phyloP scores from a whole-genome alignment of 2,329 filamentous ascomycete species.

The Apiospora phragmitis region DNA sequence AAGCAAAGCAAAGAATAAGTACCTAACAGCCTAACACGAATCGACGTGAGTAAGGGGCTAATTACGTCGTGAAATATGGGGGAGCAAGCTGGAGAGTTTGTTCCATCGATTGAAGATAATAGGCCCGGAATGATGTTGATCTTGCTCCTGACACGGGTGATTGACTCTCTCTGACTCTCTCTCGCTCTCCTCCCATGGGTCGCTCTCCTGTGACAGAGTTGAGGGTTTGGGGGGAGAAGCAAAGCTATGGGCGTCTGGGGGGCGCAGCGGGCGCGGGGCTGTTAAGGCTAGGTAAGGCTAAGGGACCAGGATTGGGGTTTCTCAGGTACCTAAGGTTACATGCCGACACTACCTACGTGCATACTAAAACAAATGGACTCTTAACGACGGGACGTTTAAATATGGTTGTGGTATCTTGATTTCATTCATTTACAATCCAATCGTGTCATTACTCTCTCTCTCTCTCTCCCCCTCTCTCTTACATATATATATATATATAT shows the following conservation, averaged over 20 bases:
- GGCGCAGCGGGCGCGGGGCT: background rate
- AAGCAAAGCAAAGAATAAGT: background rate
- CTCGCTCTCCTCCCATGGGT: background rate
- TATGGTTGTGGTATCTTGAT: too few species aligned
- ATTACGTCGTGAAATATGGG: background rate
- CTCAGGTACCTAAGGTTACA: too few species aligned
- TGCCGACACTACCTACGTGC: too few species aligned
- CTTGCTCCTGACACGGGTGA: background rate
- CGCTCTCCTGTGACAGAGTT: background rate
- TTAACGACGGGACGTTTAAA: too few species aligned
- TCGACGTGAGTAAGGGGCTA: background rate
- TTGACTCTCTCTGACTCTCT: background rate
- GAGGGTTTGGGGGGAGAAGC: background rate
- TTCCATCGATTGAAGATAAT: background rate
- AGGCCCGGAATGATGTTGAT: background rate
- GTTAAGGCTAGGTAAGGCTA: background rate
- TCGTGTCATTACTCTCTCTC: too few species aligned
- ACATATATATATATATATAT: too few species aligned
- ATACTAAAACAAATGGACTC: too few species aligned
- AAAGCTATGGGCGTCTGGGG: background rate
- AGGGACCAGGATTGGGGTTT: background rate
- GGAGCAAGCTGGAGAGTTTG: background rate
- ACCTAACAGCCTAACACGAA: too few species aligned
- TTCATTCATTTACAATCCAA: too few species aligned
- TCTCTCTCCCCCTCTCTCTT: background rate